A percentile compares a stretch with the other conserved stretches of the same genome.
These are phyloP conservation scores for Gilbertella persicaria DNA, from an alignment of 371 early-diverging fungal genomes.

Conservation along the genomic window DNA sequence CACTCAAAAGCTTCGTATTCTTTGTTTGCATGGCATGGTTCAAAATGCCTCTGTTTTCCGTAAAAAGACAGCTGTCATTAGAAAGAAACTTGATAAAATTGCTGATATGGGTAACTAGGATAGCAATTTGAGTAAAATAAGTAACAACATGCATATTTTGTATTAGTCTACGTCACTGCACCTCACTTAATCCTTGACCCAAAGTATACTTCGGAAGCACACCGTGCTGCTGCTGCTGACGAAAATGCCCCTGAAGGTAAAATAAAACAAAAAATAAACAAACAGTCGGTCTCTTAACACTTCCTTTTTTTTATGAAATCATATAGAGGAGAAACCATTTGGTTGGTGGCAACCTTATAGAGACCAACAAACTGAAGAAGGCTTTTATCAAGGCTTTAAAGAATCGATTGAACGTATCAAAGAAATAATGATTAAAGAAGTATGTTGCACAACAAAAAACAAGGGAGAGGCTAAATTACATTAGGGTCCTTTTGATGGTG, in stretches of 20 bases:
- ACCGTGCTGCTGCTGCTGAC: conserved; percentile 50
- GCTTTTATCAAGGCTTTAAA: conserved; percentile 57
- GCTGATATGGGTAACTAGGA: conserved; percentile 58
- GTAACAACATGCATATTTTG: neutral
- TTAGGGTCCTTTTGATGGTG: conserved; percentile 74
- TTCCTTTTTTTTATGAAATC: neutral
- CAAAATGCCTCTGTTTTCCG: conserved; percentile 72
- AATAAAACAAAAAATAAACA: neutral
- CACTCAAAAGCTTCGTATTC: conserved; percentile 50
- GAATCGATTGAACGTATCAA: conserved; percentile 58
- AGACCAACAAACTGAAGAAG: conserved; percentile 29
- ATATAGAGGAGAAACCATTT: conserved; percentile 48
- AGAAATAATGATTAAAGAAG: conserved; percentile 53
- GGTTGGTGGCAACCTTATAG: conserved; percentile 64
- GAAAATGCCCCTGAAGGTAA: conserved; percentile 55
- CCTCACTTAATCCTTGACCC: conserved; percentile 63
- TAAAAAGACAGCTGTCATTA: conserved; percentile 68
- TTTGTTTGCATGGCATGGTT: conserved; percentile 79
- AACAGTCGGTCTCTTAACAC: neutral
- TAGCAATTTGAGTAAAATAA: neutral
- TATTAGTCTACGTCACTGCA: conserved; percentile 64
- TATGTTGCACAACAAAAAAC: conserved; percentile 7
- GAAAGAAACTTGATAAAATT: conserved; percentile 61
- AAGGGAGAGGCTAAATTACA: neutral
- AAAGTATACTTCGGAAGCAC: conserved; percentile 52